phyloP scores from a whole-genome alignment of 306 rosid species.

The Quercus ilex region DNA sequence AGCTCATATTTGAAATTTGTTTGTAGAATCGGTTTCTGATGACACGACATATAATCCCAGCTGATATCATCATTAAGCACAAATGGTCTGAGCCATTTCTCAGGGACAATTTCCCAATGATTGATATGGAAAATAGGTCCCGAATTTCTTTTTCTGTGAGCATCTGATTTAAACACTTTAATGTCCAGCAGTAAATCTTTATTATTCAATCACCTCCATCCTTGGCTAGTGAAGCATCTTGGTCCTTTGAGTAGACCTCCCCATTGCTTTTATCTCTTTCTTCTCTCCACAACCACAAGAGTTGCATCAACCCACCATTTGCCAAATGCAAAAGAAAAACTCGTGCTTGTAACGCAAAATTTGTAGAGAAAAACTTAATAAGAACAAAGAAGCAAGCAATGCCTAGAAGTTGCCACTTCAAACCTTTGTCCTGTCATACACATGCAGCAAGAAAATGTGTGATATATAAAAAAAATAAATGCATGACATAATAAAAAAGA shows the following conservation, averaged over 20 bases:
- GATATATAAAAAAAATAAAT: too few species aligned
- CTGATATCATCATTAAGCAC: background rate
- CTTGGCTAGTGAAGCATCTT: conserved; percentile 6
- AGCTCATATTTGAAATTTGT: too few species aligned
- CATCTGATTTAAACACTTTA: background rate
- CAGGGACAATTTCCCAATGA: background rate
- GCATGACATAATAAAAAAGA: background rate
- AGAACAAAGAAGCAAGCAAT: conserved; percentile 32
- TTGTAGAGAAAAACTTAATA: conserved; percentile 24
- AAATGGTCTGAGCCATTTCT: background rate
- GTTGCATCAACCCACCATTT: conserved; percentile 48
- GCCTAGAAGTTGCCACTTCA: conserved; percentile 25
- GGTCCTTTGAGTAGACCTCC: background rate
- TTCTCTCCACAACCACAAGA: conserved; percentile 43
- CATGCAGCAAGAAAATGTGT: background rate
- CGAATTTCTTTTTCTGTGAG: background rate
- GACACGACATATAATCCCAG: background rate
- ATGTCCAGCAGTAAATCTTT: background rate
- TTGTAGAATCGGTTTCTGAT: background rate
- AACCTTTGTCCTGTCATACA: conserved; percentile 26
- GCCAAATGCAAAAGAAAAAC: conserved; percentile 32
- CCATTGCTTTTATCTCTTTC: background rate
- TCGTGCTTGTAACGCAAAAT: conserved; percentile 16
- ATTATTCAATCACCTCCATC: background rate
- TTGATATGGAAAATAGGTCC: background rate